Conservation (phyloP, 306 rosid genomes). For the Lathyrus sativus region DNA sequence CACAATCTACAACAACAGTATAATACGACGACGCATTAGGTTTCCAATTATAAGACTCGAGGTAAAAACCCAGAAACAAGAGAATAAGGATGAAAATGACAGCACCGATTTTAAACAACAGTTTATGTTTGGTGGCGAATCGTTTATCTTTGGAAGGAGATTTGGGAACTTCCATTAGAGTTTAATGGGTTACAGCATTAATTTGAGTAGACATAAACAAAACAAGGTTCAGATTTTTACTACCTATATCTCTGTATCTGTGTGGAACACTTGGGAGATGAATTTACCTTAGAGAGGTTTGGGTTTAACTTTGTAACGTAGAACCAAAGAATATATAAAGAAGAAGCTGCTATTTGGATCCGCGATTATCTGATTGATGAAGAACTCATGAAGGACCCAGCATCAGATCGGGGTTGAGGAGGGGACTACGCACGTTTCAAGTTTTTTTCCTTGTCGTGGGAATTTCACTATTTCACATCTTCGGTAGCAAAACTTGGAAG, state of each 20-base stretch:
- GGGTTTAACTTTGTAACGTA: neutral
- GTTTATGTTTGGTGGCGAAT: slow-evolving; percentile 42
- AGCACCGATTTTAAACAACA: slow-evolving; percentile 35
- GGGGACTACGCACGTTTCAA: neutral
- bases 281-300: slow-evolving; percentile 18
- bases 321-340: neutral
- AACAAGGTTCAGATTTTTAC: slow-evolving; percentile 17
- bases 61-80: slow-evolving; percentile 50
- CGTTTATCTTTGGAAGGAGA: slow-evolving; percentile 66
- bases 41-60: slow-evolving; percentile 40
- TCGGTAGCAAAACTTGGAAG: neutral
- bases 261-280: slow-evolving; percentile 1
- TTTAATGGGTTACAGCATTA: neutral
- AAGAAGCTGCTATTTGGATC: slow-evolving; percentile 21
- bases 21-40: slow-evolving; percentile 50
- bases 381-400: neutral
- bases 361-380: slow-evolving; percentile 22
- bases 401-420: neutral
- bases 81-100: slow-evolving; percentile 41
- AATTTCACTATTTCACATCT: neutral
- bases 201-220: neutral
- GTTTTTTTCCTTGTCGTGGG: neutral
- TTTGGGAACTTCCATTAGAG: slow-evolving; percentile 64
- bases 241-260: neutral
- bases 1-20: slow-evolving; percentile 82